phyloP scores from a whole-genome alignment of 208 protist species.

The Balamuthia mandrillaris region DNA sequence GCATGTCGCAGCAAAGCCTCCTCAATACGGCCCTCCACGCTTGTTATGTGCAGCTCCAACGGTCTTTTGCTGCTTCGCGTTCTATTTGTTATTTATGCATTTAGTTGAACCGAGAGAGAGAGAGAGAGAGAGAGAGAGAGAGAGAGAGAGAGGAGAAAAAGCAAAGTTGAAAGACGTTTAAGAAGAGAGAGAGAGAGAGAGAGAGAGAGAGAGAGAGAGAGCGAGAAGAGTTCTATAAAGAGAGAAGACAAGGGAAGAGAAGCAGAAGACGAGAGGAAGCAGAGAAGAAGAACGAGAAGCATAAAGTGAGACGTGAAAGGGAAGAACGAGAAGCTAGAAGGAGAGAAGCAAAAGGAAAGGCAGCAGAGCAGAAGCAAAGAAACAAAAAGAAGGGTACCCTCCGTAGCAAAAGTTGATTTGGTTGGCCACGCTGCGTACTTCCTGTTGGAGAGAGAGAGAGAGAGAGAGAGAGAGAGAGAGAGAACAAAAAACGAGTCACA shows the following conservation, averaged over 20 bases:
- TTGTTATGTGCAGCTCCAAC: constrained; percentile 9
- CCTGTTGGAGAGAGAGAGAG: not conserved
- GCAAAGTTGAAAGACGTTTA: not conserved
- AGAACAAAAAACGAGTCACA: not conserved
- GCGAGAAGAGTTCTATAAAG: not conserved
- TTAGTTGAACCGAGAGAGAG: not conserved
- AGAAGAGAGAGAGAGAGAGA: not conserved
- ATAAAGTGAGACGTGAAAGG: not conserved
- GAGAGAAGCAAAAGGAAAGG: not conserved
- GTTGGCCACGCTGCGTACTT: constrained; percentile 23
- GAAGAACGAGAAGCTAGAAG: not conserved
- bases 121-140: not conserved
- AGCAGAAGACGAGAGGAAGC: not conserved
- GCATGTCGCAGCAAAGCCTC: not conserved
- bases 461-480: not conserved
- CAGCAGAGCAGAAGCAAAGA: not conserved
- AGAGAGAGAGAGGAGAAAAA: not conserved
- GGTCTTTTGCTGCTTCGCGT: not conserved
- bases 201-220: not conserved
- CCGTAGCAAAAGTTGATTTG: constrained; percentile 18
- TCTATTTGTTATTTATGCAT: not conserved
- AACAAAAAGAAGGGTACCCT: not conserved
- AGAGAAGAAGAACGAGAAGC: not conserved
- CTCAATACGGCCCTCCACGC: not conserved
- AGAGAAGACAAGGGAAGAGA: not conserved